Base-by-base conservation (phyloP, 768 basidiomycete genomes). In the Naganishia randhawae region DNA sequence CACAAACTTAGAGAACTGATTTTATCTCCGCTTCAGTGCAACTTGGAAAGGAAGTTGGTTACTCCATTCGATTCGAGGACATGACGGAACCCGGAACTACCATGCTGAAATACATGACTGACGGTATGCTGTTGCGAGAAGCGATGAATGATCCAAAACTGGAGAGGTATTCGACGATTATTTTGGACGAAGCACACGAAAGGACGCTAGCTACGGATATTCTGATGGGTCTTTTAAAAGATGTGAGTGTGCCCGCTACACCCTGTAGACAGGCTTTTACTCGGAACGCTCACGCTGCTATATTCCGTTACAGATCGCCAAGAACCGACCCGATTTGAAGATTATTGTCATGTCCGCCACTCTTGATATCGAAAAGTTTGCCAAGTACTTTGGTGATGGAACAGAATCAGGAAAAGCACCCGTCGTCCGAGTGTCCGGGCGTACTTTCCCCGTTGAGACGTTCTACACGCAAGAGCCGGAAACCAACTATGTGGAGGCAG, bases 31-130 rank as follows among this genome's bases (percentile, higher is more conserved):
- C 50, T 70, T 7, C 72, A 93, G 93, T 99, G 5, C 85, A 87
- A 79, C 87, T 99, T 1, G 95, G 95, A 35, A 88, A 90, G 74
- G 88, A 97, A 71, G 95, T 98, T 71, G 95, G 95, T 65, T 99
- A 99, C 81, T 92, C 91, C 4, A 97, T 97, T 75, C 91, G 95
- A 78, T 99, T 98, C 79, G 95, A 99, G 80, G 96, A 98, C 78
- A 89, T 92, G 90, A 89, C 95, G 50, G 85, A 91, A 73, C 83
- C 86, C 0, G 89, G 90, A 0, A 89, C 88, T 35, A 98, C 96
- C 0, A 96, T 99, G 81, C 84, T 99, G 71, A 97, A 96, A 79
- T 98, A 99, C 83, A 96, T 98, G 94, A 99, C 96, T 17, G 96
- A 99, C 74, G 96, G 95, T 85, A 96, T 97, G 93, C 77, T 83